phyloP scores from a whole-genome alignment of 768 basidiomycete species.

The Coprinopsis sp. region DNA sequence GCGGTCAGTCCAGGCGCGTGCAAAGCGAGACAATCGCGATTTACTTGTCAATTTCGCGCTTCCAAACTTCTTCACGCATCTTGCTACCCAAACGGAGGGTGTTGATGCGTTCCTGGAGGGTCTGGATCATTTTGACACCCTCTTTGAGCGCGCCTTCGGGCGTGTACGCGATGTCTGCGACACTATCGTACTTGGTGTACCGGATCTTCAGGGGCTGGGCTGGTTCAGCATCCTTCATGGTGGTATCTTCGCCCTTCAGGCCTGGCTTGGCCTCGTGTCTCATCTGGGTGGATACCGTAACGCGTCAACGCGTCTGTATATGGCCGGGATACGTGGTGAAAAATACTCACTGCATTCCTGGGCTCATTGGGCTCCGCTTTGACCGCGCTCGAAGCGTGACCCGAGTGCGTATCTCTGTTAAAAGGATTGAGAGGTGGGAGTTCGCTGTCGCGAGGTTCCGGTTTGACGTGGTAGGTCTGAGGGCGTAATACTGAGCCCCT shows the following conservation, averaged over 20 bases:
- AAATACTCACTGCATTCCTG: constrained; percentile 20
- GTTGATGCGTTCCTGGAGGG: constrained; percentile 38
- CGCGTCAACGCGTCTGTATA: neutral
- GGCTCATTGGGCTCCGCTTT: constrained; percentile 27
- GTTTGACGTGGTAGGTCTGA: constrained; percentile 20
- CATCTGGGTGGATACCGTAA: too few relatives aligned
- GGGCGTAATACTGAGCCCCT: neutral
- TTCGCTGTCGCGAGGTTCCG: constrained; percentile 21
- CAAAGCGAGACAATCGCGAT: constrained; percentile 10
- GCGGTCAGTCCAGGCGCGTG: constrained; percentile 4
- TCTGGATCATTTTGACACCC: constrained; percentile 49
- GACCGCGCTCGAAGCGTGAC: constrained; percentile 12
- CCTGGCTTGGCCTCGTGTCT: neutral
- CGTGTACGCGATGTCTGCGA: constrained; percentile 40
- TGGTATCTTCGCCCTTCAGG: constrained; percentile 1
- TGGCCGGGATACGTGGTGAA: constrained; percentile 12
- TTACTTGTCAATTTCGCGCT: constrained; percentile 47
- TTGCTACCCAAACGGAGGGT: constrained; percentile 48
- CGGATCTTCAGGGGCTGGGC: constrained; percentile 7
- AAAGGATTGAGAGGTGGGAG: constrained; percentile 3
- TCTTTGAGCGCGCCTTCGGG: constrained; percentile 48
- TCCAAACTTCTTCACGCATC: constrained; percentile 56
- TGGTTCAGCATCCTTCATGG: constrained; percentile 14
- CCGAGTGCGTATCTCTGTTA: neutral
- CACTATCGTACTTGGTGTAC: constrained; percentile 35